Evolutionary conservation across 176 grass and related monocot genomes (phyloP).

Genomic region (Rhipidocladum racemiflorum): DNA sequence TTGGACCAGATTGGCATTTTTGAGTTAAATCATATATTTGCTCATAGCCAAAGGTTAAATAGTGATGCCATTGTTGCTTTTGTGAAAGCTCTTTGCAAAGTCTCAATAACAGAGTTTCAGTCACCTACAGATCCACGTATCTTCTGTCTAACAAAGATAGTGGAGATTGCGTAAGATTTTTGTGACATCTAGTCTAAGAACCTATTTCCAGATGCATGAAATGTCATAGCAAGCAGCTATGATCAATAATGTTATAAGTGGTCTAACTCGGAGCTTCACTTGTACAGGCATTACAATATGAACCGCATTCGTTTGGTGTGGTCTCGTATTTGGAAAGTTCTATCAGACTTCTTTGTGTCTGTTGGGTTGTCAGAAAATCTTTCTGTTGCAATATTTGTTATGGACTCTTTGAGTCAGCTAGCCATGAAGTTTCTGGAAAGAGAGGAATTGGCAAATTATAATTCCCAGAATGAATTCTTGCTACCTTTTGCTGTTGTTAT

Average conservation of each 20-base stretch:
- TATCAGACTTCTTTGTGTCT: slow-evolving; percentile 94
- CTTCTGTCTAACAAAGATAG: slow-evolving; percentile 99
- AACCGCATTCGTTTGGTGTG: slow-evolving; percentile 89
- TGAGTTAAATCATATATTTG: slow-evolving; percentile 98
- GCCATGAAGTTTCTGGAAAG: slow-evolving; percentile 98
- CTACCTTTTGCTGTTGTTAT: slow-evolving; percentile 89
- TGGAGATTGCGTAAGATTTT: slow-evolving; percentile 88
- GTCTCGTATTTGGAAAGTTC: slow-evolving; percentile 91
- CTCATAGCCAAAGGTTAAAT: slow-evolving; percentile 96
- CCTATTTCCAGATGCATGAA: slow-evolving; percentile 20
- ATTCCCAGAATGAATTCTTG: slow-evolving; percentile 97
- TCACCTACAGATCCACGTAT: slow-evolving; percentile 85
- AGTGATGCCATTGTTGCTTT: slow-evolving; percentile 97
- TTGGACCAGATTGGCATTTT: slow-evolving; percentile 94
- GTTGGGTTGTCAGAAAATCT: slow-evolving; percentile 93
- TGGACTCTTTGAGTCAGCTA: slow-evolving; percentile 92
- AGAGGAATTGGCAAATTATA: slow-evolving; percentile 96
- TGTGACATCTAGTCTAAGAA: slow-evolving; percentile 24
- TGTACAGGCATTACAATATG: slow-evolving; percentile 93
- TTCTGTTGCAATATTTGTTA: slow-evolving; percentile 95
- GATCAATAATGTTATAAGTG: slow-evolving; percentile 14
- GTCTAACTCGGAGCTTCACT: slow-evolving; percentile 35
- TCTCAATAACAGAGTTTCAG: slow-evolving; percentile 89
- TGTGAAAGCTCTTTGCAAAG: slow-evolving; percentile 97
- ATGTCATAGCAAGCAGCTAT: neutral